phyloP scores from a whole-genome alignment of 345 rosid species.

The Moricandia arvensis region DNA sequence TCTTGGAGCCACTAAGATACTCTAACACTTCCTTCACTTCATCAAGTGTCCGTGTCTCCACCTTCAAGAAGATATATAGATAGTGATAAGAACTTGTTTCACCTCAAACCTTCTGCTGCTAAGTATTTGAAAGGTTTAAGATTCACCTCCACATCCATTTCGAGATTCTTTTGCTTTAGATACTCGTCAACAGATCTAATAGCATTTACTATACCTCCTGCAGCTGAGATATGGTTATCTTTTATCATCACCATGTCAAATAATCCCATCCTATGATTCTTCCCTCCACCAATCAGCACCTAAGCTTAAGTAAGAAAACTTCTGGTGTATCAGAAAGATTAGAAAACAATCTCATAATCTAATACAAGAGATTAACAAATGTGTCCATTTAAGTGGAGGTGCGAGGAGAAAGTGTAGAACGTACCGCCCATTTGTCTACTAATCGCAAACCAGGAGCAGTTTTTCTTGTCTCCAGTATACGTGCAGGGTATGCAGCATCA shows the following conservation, averaged over 20 bases:
- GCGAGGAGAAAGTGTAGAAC: not conserved
- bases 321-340: constrained; percentile 25
- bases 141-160: constrained; percentile 91
- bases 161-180: constrained; percentile 60
- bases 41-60: constrained; percentile 85
- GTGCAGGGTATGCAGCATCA: constrained; percentile 84
- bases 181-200: constrained; percentile 71
- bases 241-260: constrained; percentile 98
- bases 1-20: constrained; percentile 56
- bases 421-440: constrained; percentile 96
- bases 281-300: constrained; percentile 97
- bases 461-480: constrained; percentile 89
- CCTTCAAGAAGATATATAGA: constrained; percentile 39
- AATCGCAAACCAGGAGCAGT: constrained; percentile 91
- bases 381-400: not conserved
- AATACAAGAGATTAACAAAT: not conserved
- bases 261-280: constrained; percentile 90
- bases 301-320: constrained; percentile 34
- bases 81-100: not conserved
- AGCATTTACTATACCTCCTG: constrained; percentile 80
- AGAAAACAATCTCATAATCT: constrained; percentile 6
- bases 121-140: constrained; percentile 1
- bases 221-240: constrained; percentile 95
- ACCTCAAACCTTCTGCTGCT: not conserved
- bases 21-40: constrained; percentile 73